Evolutionary conservation across 257 asterid species (phyloP).

Genomic region (Cruciata laevipes): DNA sequence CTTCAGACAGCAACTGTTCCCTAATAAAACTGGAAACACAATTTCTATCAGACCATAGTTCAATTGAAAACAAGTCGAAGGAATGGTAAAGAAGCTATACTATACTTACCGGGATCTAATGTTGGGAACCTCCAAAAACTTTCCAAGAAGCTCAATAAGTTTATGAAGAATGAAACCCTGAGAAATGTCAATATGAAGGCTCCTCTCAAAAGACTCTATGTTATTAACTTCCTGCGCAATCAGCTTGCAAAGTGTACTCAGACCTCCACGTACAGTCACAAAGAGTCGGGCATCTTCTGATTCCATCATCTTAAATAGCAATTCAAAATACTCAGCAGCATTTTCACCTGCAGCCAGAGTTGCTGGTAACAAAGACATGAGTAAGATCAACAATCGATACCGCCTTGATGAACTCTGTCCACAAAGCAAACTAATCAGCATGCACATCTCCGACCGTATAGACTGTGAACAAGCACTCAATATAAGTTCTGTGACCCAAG

Average conservation of each 20-base stretch:
- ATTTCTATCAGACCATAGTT: slow-evolving; percentile 7
- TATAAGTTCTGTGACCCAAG: slow-evolving; percentile 98
- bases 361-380: slow-evolving; percentile 85
- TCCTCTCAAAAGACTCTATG: slow-evolving; percentile 90
- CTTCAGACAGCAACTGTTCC: slow-evolving; percentile 75
- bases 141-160: slow-evolving; percentile 96
- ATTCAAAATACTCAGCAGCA: slow-evolving; percentile 91
- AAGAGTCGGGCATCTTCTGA: slow-evolving; percentile 92
- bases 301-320: slow-evolving; percentile 90
- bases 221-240: slow-evolving; percentile 72
- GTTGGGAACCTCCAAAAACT: slow-evolving; percentile 90
- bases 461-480: slow-evolving; percentile 98
- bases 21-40: slow-evolving; percentile 75
- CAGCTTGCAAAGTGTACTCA: slow-evolving; percentile 73
- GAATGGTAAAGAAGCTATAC: slow-evolving; percentile 7
- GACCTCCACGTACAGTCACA: slow-evolving; percentile 82
- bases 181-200: slow-evolving; percentile 93
- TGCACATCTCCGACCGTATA: slow-evolving; percentile 96
- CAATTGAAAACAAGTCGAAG: slow-evolving; percentile 10
- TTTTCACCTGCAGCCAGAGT: slow-evolving; percentile 95
- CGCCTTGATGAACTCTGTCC: slow-evolving; percentile 84
- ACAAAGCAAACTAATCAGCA: slow-evolving; percentile 83
- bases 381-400: slow-evolving; percentile 78
- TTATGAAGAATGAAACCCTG: slow-evolving; percentile 98
- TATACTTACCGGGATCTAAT: slow-evolving; percentile 74